These are phyloP conservation scores for Prunus mongolica DNA, from an alignment of 306 rosid genomes.

Conservation along the genomic window DNA sequence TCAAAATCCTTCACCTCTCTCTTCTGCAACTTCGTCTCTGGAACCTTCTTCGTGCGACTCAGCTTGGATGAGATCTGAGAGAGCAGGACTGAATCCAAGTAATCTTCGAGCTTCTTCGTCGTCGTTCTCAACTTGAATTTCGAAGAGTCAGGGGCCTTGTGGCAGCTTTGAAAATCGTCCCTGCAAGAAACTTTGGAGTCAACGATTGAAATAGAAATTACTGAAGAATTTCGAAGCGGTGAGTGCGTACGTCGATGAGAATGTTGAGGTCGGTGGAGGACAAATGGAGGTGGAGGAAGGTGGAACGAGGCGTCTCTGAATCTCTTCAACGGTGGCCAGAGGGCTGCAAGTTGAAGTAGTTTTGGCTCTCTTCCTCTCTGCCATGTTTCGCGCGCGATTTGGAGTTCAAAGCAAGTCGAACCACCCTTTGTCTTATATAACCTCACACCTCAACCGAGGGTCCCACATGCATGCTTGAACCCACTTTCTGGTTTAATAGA, in stretches of 20 bases:
- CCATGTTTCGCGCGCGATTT: conserved; percentile 8
- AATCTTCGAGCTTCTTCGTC: conserved; percentile 24
- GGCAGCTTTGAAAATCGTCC: neutral
- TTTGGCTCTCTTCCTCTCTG: conserved; percentile 10
- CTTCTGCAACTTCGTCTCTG: conserved; percentile 7
- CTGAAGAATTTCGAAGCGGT: neutral
- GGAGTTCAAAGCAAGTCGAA: neutral
- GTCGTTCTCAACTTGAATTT: conserved; percentile 3
- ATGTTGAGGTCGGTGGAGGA: neutral
- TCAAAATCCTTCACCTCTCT: conserved; percentile 20
- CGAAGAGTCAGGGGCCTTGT: neutral
- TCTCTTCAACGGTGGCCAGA: conserved; percentile 31
- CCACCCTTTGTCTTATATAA: neutral
- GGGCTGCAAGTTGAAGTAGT: conserved; percentile 4
- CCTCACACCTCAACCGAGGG: neutral
- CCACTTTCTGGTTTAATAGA: neutral
- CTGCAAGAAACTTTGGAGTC: neutral
- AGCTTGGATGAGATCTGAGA: conserved; percentile 20
- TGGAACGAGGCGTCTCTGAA: conserved; percentile 30
- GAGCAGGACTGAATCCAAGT: conserved; percentile 32
- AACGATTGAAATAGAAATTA: neutral
- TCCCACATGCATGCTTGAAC: neutral
- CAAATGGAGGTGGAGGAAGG: conserved; percentile 8
- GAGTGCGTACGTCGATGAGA: neutral
- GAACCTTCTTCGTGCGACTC: conserved; percentile 6